Percentiles rank a stretch among this genome's conserved stretches.
Conservation (phyloP, 139 green algal genomes). For the Chlorella sp. region DNA sequence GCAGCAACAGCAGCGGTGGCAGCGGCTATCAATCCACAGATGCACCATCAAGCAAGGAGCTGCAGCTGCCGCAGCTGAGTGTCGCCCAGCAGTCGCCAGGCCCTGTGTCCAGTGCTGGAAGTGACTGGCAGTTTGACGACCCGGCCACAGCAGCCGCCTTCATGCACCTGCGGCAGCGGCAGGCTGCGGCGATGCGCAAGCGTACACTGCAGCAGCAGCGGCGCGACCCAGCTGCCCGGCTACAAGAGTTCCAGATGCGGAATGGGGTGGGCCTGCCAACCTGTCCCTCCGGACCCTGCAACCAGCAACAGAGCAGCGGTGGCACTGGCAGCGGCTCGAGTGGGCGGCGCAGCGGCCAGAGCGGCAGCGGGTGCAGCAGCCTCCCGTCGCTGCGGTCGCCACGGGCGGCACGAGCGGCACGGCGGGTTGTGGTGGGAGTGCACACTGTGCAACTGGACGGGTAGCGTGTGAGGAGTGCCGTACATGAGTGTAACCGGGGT, state of each 20-base stretch:
- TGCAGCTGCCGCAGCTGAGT: not conserved
- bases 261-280: not conserved
- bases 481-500: too few species aligned
- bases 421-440: too few species aligned
- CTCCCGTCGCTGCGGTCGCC: too few species aligned
- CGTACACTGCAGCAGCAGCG: not conserved
- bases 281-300: not conserved
- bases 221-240: not conserved
- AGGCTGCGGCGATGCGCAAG: not conserved
- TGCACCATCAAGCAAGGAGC: not conserved
- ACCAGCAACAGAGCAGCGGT: not conserved
- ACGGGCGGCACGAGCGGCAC: too few species aligned
- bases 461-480: too few species aligned
- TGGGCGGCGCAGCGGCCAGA: too few species aligned
- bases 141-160: conserved; percentile 20
- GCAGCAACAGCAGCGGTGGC: not conserved
- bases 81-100: not conserved
- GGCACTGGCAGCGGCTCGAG: not conserved
- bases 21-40: too few species aligned
- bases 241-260: conserved; percentile 3
- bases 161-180: conserved; percentile 6
- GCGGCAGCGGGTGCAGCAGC: too few species aligned
- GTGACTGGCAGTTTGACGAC: conserved; percentile 6
- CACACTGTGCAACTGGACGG: too few species aligned
- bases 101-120: too few species aligned